A percentile compares a stretch with the other conserved stretches of the same genome.
Conservation (phyloP, 345 rosid species). For the Passiflora organensis region DNA sequence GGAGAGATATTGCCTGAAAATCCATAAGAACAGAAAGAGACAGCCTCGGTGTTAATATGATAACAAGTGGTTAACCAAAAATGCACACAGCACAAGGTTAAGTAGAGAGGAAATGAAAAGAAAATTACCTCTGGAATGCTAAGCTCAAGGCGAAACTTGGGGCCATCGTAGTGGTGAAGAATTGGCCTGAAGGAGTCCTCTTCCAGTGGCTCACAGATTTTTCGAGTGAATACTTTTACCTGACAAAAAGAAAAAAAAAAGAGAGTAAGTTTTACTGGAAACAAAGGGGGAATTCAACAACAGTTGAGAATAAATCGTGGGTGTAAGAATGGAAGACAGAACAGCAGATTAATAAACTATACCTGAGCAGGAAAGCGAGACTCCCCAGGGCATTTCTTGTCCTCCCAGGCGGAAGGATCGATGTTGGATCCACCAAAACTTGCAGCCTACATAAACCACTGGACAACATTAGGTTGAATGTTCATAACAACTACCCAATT, state of each 20-base stretch:
- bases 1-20: constrained; percentile 71
- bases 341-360: background rate
- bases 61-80: background rate
- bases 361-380: constrained; percentile 99
- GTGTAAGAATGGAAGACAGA: background rate
- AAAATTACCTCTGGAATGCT: constrained; percentile 77
- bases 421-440: constrained; percentile 98
- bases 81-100: background rate
- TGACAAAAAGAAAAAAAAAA: constrained; percentile 8
- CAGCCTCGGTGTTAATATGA: background rate
- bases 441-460: constrained; percentile 50
- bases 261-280: background rate
- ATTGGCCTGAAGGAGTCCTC: constrained; percentile 98
- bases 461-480: background rate
- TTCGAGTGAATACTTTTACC: constrained; percentile 79
- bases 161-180: constrained; percentile 97
- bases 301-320: background rate
- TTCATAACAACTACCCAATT: background rate
- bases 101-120: background rate
- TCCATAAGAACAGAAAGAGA: background rate
- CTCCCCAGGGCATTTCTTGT: constrained; percentile 87
- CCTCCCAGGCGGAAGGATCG: constrained; percentile 90
- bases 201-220: constrained; percentile 79
- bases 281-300: background rate
- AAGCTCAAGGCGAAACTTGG: constrained; percentile 94